Conservation (phyloP, 2,329 filamentous ascomycete species). For the Pyrenochaeta sp. region DNA sequence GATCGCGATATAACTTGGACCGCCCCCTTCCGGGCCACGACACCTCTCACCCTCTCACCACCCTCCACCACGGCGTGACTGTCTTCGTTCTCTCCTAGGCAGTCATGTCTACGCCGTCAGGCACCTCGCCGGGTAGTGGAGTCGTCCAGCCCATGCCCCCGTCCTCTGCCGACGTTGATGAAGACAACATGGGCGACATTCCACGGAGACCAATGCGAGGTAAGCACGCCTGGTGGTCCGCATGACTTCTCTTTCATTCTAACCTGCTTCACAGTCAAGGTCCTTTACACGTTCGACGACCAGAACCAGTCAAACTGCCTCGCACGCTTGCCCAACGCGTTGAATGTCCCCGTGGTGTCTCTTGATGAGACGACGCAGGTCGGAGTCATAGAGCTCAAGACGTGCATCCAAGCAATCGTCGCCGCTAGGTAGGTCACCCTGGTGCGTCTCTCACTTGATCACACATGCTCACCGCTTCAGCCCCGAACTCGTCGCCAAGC, state of each 20-base stretch:
- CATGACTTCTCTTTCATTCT: constrained; percentile 23
- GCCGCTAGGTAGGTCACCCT: constrained; percentile 60
- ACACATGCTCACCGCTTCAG: constrained; percentile 60
- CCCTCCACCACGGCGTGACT: constrained; percentile 25
- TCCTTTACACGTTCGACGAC: constrained; percentile 94
- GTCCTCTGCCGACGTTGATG: constrained; percentile 30
- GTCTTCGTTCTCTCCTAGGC: constrained; percentile 22
- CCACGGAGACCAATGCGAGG: constrained; percentile 57
- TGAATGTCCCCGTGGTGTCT: constrained; percentile 80
- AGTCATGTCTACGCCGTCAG: constrained; percentile 45
- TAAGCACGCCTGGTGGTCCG: constrained; percentile 32
- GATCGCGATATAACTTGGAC: constrained; percentile 39
- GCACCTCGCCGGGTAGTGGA: constrained; percentile 26
- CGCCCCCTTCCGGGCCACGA: constrained; percentile 29
- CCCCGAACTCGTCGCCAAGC: constrained; percentile 80
- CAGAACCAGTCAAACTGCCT: constrained; percentile 89
- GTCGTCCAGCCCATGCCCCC: constrained; percentile 29
- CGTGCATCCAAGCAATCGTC: constrained; percentile 84
- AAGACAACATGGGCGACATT: constrained; percentile 39
- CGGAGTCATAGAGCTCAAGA: constrained; percentile 84
- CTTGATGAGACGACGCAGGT: constrained; percentile 83
- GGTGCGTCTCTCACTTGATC: constrained; percentile 10
- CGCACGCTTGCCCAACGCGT: constrained; percentile 79
- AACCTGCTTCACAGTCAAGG: constrained; percentile 74
- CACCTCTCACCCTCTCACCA: constrained; percentile 14